Conservation (phyloP, 1,139 yeast genomes). For the Maudiozyma humilis region DNA sequence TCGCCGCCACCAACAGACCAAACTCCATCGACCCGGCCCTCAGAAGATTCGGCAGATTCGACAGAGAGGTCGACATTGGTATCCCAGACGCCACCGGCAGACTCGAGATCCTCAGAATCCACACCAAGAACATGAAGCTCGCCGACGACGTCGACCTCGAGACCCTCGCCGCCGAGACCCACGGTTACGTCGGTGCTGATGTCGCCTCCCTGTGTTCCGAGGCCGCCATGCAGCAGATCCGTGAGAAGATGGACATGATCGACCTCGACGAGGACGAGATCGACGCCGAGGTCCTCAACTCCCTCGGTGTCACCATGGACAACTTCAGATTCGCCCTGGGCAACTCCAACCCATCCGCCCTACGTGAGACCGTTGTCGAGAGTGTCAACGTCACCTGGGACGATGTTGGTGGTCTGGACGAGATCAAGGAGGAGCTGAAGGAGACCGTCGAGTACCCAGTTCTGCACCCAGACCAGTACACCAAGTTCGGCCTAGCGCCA, state of each 20-base stretch:
- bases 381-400: conserved; percentile 94
- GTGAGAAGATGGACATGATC: conserved; percentile 98
- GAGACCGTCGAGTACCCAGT: conserved; percentile 99
- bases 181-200: conserved; percentile 98
- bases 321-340: conserved; percentile 97
- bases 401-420: conserved; percentile 82
- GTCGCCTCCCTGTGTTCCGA: conserved; percentile 92
- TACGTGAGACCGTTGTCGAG: conserved; percentile 98
- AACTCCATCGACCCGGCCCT: conserved; percentile 97
- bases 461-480: conserved; percentile 95
- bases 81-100: conserved; percentile 99
- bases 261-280: conserved; percentile 94
- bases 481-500: conserved; percentile 95
- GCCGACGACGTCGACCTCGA: conserved; percentile 93
- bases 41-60: conserved; percentile 97
- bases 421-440: conserved; percentile 90
- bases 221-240: conserved; percentile 97
- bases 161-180: conserved; percentile 83
- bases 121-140: conserved; percentile 95
- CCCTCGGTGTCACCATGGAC: conserved; percentile 97
- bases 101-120: conserved; percentile 86
- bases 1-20: conserved; percentile 94
- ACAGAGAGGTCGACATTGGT: conserved; percentile 97
- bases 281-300: conserved; percentile 93
- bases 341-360: conserved; percentile 96